Base-by-base conservation (phyloP, 2,329 filamentous ascomycete genomes). In the Colletotrichum cuscutae region DNA sequence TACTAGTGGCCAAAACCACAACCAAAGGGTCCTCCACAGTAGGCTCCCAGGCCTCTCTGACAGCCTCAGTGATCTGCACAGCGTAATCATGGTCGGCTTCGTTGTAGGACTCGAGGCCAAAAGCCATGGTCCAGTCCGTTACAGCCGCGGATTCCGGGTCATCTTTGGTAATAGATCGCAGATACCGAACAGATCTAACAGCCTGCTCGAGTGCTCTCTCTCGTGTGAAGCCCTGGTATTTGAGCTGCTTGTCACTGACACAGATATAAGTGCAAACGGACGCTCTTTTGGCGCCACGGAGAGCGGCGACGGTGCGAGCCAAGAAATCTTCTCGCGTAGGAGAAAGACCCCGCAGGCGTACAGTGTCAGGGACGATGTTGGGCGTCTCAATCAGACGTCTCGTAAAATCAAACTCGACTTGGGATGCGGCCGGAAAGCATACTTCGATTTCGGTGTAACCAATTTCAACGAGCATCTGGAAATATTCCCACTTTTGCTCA, bases 371-470 rank as follows among this genome's bases (percentile, higher is more conserved):
- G 7, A 95, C 90, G 11, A 91, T 88, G 54, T 93, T 94, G 11
- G 94, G 94, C 1, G 94, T 97, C 78, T 97, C 92, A 75, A 98
- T 90, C 77, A 98, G 86, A 79, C 92, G 91, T 76, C 94, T 89
- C 46, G 95, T 97, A 80, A 98, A 98, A 86, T 98, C 94, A 86
- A 95, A 98, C 85, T 98, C 96, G 79, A 93, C 97, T 81, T 97
- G 93, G 56, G 95, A 98, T 15, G 95, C 95, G 0, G 95, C 97
- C 61, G 96, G 95, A 84, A 98, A 98, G 5, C 95, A 96, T n/a
- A 98, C 93, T 82, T 98, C 96, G 76, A 98, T 98, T 85, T 98
- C 96, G 85, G 98, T 98, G 89, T 97, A 98, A 77, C 96, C 96
- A 61, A 98, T 88, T 74, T 95, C 91, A 78, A 93, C 91, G 65